Base-by-base conservation (phyloP, 192 early-diverging fungal genomes). In the Spizellomyces punctatus region DNA sequence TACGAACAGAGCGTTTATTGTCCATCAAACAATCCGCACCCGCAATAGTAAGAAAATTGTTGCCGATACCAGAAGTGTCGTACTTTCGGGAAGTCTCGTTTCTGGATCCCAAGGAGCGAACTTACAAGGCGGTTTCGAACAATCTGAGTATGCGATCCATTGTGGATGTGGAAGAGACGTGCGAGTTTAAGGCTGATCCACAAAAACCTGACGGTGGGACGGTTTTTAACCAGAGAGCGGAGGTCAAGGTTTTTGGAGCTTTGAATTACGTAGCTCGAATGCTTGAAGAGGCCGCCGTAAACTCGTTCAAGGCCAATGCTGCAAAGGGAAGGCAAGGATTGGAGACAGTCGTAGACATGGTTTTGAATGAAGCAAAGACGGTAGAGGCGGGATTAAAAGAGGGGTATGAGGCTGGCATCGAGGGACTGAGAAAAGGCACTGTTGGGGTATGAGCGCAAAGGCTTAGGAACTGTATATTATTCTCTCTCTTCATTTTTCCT, bases 21-120 rank as follows among this genome's bases (percentile, higher is more conserved):
- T 91, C 91, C 67, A 87, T 90, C 36, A 85, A 89, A 56, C 98
- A 99, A 73, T 88, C 88, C 76, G 90, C 90, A 12, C 98, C 98
- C 10, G 78, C 87, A 6, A 78, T 96, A 57, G 80, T 99, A 36
- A 74, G 81, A 5, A 82, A 79, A 67, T 75, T 93, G 66, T 45
- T 82, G 7, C 66, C 74, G 44, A 72, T 82, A 22, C 78, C 81
- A 52, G 91, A 89, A 57, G 79, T 77, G 1, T 88, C 90, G 44
- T 98, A 94, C 68, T 94, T 96, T 73, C 88, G 92, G 49, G 98
- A 99, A 83, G 91, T 93, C 66, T 92, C 90, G 10, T 87, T 91
- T 42, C 86, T 96, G 41, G 94, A 99, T 74, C 94, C 93, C 6
- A 78, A 80, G 10, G 81, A 88, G 49, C 78, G 89, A 64, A 86